phyloP scores from a whole-genome alignment of 768 basidiomycete species.

The Arthromyces matolae region DNA sequence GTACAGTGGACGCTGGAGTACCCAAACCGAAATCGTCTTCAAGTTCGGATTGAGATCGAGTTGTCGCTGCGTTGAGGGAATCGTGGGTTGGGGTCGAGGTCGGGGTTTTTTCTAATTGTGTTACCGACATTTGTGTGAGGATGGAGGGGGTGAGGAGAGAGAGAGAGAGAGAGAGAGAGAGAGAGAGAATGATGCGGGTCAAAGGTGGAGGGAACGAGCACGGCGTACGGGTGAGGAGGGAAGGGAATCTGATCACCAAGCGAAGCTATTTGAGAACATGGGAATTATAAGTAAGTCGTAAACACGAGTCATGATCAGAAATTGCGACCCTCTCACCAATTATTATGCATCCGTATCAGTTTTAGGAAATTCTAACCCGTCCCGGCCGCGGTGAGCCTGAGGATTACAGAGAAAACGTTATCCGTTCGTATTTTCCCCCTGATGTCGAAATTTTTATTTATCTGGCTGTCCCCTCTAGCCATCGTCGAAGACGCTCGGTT shows the following conservation, averaged over 20 bases:
- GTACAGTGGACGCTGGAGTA: too few species aligned
- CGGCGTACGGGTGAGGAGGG: too few species aligned
- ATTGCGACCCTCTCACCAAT: neutral
- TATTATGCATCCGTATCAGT: conserved; percentile 1
- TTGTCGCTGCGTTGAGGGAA: too few species aligned
- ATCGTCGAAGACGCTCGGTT: conserved; percentile 97
- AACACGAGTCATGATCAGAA: neutral
- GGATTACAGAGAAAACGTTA: too few species aligned
- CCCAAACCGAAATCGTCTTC: too few species aligned
- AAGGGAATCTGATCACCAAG: too few species aligned
- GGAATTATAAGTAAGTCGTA: neutral
- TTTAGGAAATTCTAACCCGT: neutral
- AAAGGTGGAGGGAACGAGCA: too few species aligned
- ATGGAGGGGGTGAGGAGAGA: neutral
- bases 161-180: neutral
- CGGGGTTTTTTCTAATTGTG: too few species aligned
- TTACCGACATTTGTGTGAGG: too few species aligned
- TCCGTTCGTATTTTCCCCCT: conserved; percentile 66
- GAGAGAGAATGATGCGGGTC: neutral
- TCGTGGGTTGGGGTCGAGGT: too few species aligned
- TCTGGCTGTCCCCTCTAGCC: conserved; percentile 39
- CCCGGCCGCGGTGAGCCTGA: too few species aligned
- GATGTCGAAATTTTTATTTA: neutral
- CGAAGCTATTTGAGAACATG: conserved; percentile 15
- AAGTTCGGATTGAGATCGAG: too few species aligned